Evolutionary conservation across 257 asterid species (phyloP), one percentile per base, ranked within the genome.

Genomic region (Solanum peruvianum): DNA sequence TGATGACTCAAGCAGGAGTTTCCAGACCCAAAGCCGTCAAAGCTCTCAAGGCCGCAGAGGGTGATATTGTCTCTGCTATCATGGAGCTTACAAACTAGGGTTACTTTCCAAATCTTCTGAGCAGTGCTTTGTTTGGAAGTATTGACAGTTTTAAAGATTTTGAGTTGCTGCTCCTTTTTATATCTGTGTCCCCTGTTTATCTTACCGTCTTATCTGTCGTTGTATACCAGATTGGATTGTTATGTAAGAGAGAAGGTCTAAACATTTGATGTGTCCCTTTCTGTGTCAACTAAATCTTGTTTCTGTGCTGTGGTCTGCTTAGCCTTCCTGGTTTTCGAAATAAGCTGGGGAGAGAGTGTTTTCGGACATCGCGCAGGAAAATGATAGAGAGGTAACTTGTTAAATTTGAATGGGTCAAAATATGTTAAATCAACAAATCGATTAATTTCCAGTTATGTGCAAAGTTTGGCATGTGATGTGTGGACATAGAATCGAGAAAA

Each of bases 61-160:
- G 95, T 21, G 95, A 93, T 86, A 93, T 93, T 25, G 95, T 92
- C 75, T 91, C 94, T 72, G 96, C 96, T 21, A 93, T 93, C 49
- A 92, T 93, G 94, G 96, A 93, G 87, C 87, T 93, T 84, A 93
- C 95, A 87, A 93, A 83, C 87, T 93, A 93, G 93, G 18, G 9
- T 27, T 27, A 45, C n/a, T 39, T 39, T 41, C 12, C 64, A 1
- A 25, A 27, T 66, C 87, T 66, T 27, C 6, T 70, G 44, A 66
- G 66, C 58, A 84, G 41, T 9, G 41, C 42, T 66, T 42, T 84
- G 21, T 20, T 42, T 84, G 39, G 25, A 25, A 44, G 31, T 29
- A 9, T 77, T 25, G 64, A 44, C 81, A 18, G 44, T 20, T 49
- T 29, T 16, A 49, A 81, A 49, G 27, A 42, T 80, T 78, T 77